Evolutionary conservation across 2,329 filamentous ascomycete genomes (phyloP).

Genomic region (Claviceps humidiphila): DNA sequence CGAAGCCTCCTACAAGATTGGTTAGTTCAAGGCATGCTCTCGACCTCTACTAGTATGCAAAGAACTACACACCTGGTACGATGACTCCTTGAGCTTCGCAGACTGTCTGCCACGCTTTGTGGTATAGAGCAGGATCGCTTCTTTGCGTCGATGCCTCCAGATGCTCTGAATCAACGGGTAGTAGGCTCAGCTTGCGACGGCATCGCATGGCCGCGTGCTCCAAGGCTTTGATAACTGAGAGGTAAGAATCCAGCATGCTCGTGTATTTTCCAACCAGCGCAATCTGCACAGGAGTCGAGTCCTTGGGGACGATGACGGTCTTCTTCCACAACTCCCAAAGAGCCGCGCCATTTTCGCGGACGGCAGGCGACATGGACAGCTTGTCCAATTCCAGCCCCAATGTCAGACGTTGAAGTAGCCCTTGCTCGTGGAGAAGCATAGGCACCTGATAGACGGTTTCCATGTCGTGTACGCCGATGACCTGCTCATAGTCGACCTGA

Average conservation of each 20-base stretch:
- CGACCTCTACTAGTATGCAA: not conserved
- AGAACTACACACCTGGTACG: conserved; percentile 8
- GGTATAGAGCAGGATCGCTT: conserved; percentile 56
- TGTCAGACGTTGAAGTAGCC: conserved; percentile 54
- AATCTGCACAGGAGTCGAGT: conserved; percentile 58
- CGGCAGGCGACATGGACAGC: conserved; percentile 35
- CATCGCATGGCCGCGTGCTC: conserved; percentile 89
- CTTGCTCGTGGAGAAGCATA: conserved; percentile 65
- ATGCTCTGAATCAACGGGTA: conserved; percentile 75
- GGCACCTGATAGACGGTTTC: conserved; percentile 89
- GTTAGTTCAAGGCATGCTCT: conserved; percentile 2
- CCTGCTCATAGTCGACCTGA: conserved; percentile 73
- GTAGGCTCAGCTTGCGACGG: conserved; percentile 61
- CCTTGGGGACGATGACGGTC: conserved; percentile 39
- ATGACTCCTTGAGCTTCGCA: conserved; percentile 53
- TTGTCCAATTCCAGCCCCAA: conserved; percentile 51
- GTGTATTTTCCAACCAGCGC: conserved; percentile 89
- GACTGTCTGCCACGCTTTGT: conserved; percentile 60
- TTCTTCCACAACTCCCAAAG: conserved; percentile 71
- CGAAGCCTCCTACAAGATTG: conserved; percentile 51
- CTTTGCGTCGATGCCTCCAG: conserved; percentile 56
- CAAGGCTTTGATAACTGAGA: conserved; percentile 71
- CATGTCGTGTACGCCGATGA: conserved; percentile 83
- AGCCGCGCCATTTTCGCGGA: conserved; percentile 48
- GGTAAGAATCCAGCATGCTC: conserved; percentile 71